Conservation (phyloP, 129 eudicot species). For the Saposhnikovia divaricata region DNA sequence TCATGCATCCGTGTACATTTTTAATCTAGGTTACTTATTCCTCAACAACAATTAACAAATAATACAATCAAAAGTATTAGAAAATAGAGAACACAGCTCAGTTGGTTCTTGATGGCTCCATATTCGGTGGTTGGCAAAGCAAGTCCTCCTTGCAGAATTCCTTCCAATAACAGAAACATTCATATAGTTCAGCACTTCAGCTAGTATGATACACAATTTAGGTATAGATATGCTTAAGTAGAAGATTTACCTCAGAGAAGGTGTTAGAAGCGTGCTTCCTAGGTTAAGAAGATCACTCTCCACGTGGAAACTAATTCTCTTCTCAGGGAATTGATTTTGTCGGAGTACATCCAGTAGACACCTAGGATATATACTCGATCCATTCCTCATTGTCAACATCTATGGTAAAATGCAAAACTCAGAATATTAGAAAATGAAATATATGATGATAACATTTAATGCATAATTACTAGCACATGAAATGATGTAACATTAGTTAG, state of each 20-base stretch:
- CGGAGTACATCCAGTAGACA: constrained; percentile 44
- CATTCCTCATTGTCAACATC: constrained; percentile 91
- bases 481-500: neutral
- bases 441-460: neutral
- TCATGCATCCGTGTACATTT: no score
- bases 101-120: constrained; percentile 7
- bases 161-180: constrained; percentile 18
- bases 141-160: constrained; percentile 31
- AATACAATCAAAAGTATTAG: neutral
- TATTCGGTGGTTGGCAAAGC: constrained; percentile 14
- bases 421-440: neutral
- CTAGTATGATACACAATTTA: neutral
- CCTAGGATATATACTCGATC: constrained; percentile 60
- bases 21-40: neutral
- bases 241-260: constrained; percentile 23
- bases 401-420: constrained; percentile 13
- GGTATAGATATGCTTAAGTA: neutral
- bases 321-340: constrained; percentile 34
- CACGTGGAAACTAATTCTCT: constrained; percentile 25
- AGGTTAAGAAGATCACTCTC: constrained; percentile 22
- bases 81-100: constrained; percentile 21
- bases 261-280: constrained; percentile 10
- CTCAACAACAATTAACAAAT: neutral
- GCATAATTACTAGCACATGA: neutral
- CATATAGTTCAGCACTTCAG: neutral